Evolutionary conservation across 2,329 filamentous ascomycete species (phyloP).

Genomic region (Fusarium concolor): DNA sequence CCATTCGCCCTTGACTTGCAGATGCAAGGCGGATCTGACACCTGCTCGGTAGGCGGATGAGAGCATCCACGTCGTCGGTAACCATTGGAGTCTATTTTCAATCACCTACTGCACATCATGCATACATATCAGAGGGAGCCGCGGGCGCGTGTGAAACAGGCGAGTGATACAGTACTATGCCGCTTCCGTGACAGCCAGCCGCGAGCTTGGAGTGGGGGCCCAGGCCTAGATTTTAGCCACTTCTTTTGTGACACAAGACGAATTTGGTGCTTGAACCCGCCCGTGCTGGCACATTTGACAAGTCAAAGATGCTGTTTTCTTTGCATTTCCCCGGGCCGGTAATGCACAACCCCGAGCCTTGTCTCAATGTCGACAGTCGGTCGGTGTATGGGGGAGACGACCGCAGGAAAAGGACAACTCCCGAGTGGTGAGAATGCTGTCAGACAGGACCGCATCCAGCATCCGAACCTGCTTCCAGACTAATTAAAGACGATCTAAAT

Average conservation of each 20-base stretch:
- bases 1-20: constrained; percentile 27
- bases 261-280: constrained; percentile 29
- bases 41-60: constrained; percentile 38
- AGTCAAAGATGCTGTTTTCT: constrained; percentile 13
- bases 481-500: constrained; percentile 35
- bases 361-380: constrained; percentile 35
- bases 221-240: constrained; percentile 37
- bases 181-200: constrained; percentile 39
- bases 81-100: constrained; percentile 41
- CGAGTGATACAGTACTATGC: constrained; percentile 39
- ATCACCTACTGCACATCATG: constrained; percentile 48
- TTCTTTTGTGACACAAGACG: constrained; percentile 20
- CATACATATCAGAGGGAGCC: constrained; percentile 44
- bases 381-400: constrained; percentile 25
- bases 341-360: constrained; percentile 31
- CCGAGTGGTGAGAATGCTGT: constrained; percentile 21
- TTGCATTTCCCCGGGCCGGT: constrained; percentile 26
- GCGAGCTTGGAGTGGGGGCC: constrained; percentile 28
- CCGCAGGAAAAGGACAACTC: constrained; percentile 28
- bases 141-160: constrained; percentile 38
- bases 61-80: constrained; percentile 47
- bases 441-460: constrained; percentile 22
- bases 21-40: constrained; percentile 43
- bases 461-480: constrained; percentile 26
- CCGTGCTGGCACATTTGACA: constrained; percentile 21